These are phyloP conservation scores for Pelargonium nanum DNA, from an alignment of 345 rosid species.

Conservation along the genomic window DNA sequence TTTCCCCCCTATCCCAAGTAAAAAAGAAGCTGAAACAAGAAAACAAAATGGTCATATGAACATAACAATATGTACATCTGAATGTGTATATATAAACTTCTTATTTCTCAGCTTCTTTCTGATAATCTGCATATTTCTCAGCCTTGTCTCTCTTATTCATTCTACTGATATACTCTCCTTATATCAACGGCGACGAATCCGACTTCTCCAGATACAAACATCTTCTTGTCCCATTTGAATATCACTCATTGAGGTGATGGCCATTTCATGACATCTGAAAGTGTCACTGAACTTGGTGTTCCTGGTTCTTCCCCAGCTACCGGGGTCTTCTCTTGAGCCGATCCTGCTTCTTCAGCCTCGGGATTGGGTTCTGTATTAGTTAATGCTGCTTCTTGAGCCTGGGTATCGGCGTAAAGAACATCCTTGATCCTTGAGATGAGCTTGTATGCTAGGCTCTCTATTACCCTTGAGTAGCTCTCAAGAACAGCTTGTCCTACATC, in stretches of 20 bases:
- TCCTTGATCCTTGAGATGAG: slow-evolving; percentile 80
- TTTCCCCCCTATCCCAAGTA: too few species aligned
- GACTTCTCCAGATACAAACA: slow-evolving; percentile 57
- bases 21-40: too few species aligned
- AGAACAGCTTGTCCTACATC: slow-evolving; percentile 87
- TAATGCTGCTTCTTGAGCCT: slow-evolving; percentile 15
- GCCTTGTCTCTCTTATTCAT: too few species aligned
- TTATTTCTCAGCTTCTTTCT: too few species aligned
- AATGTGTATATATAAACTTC: too few species aligned
- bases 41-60: too few species aligned
- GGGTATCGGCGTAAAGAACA: slow-evolving; percentile 56
- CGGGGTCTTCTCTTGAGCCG: slow-evolving; percentile 13
- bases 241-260: slow-evolving; percentile 16
- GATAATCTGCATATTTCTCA: too few species aligned
- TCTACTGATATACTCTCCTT: too few species aligned
- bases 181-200: too few species aligned
- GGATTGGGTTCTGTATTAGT: not conserved
- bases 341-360: slow-evolving; percentile 19
- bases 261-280: slow-evolving; percentile 79
- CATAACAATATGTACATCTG: too few species aligned
- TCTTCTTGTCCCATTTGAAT: too few species aligned
- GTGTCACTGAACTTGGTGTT: slow-evolving; percentile 34
- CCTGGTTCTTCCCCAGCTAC: slow-evolving; percentile 12
- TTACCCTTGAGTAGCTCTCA: slow-evolving; percentile 89
- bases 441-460: slow-evolving; percentile 81